These are phyloP conservation scores for Skeletonema menzelii DNA, from an alignment of 108 stramenopile species.

Conservation along the genomic window DNA sequence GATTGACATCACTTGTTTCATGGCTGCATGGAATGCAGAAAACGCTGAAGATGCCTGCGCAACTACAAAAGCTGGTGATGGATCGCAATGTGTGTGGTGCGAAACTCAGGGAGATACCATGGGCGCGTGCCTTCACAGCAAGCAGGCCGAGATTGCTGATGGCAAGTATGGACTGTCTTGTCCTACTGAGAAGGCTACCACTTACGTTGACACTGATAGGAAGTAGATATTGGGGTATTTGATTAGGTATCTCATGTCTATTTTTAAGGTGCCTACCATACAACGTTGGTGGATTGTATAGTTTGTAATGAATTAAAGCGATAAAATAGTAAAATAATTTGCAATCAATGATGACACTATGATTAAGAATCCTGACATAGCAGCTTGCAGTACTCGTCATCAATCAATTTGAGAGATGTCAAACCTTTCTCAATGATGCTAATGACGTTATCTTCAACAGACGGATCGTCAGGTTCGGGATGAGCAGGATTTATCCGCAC, in stretches of 20 bases:
- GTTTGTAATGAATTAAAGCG: neutral
- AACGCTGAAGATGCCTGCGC: constrained; percentile 41
- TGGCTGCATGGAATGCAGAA: constrained; percentile 42
- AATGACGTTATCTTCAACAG: constrained; percentile 25
- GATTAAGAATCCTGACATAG: neutral
- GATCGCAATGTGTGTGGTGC: constrained; percentile 38
- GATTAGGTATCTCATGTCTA: neutral
- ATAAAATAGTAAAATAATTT: neutral
- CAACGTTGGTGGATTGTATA: neutral
- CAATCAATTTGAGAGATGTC: constrained; percentile 29
- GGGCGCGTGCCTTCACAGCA: constrained; percentile 22
- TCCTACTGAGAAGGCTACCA: constrained; percentile 2
- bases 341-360: neutral
- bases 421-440: constrained; percentile 42
- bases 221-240: neutral
- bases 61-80: constrained; percentile 9
- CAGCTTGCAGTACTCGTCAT: constrained; percentile 15
- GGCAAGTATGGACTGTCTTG: constrained; percentile 33
- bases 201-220: neutral
- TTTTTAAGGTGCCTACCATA: neutral
- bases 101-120: constrained; percentile 17
- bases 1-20: constrained; percentile 40
- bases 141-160: constrained; percentile 16
- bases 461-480: constrained; percentile 32
- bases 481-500: constrained; percentile 37